These are phyloP conservation scores for Vitis hybrid DNA, from an alignment of 177 flowering plant genomes.

Conservation along the genomic window DNA sequence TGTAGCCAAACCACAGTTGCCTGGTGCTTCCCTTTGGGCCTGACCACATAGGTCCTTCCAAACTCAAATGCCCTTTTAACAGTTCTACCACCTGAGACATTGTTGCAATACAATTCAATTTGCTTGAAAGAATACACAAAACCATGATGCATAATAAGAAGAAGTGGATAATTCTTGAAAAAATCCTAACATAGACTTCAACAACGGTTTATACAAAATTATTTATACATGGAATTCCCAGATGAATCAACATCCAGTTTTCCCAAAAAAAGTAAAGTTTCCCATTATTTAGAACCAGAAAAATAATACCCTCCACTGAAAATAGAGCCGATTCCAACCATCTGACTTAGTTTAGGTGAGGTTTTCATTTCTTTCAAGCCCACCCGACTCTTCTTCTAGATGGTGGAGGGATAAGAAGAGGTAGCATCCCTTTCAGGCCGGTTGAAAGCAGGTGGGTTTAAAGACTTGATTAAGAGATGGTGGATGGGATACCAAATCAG, in stretches of 20 bases:
- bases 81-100: conserved; percentile 38
- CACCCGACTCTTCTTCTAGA: background rate
- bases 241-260: background rate
- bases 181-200: background rate
- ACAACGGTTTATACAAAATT: background rate
- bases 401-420: too few species aligned
- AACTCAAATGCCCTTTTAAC: conserved; percentile 46
- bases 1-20: conserved; percentile 77
- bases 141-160: background rate
- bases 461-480: too few species aligned
- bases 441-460: too few species aligned
- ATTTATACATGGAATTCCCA: background rate
- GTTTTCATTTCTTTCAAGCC: background rate
- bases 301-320: background rate
- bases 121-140: background rate
- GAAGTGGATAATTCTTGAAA: background rate
- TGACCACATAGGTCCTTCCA: conserved; percentile 70
- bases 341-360: background rate
- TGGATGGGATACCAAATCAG: too few species aligned
- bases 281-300: background rate
- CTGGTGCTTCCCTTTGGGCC: conserved; percentile 72
- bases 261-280: background rate
- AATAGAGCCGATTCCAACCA: background rate
- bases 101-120: background rate
- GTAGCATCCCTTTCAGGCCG: too few species aligned